phyloP scores from a whole-genome alignment of 2,329 filamentous ascomycete genomes.

The Calonectria multiphialidica region DNA sequence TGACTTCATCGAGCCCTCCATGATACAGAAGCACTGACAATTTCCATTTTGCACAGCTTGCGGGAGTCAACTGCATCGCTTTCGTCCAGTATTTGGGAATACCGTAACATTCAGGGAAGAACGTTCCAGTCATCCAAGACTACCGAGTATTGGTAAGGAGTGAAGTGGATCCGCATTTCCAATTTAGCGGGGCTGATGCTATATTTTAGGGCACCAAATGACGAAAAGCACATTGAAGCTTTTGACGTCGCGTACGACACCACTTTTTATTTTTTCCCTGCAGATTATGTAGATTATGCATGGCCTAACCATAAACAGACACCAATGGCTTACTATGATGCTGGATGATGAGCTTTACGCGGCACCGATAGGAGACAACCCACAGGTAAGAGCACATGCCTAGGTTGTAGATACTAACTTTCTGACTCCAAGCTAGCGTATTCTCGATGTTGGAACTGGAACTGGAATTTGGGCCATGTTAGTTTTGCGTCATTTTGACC shows the following conservation, averaged over 20 bases:
- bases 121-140: conserved; percentile 29
- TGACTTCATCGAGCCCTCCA: too few relatives aligned
- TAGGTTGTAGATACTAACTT: rapidly evolving
- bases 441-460: conserved; percentile 18
- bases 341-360: conserved; percentile 27
- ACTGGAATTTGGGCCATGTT: conserved; percentile 18
- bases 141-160: conserved; percentile 28
- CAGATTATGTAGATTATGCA: background rate
- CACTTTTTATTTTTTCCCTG: background rate
- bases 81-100: conserved; percentile 24
- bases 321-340: conserved; percentile 35
- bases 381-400: conserved; percentile 3
- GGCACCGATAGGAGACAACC: conserved; percentile 18
- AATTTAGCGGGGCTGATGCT: background rate
- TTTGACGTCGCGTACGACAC: conserved; percentile 27
- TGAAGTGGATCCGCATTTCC: background rate
- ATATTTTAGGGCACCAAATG: conserved; percentile 25
- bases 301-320: background rate
- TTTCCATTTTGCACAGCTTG: background rate
- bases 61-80: conserved; percentile 26
- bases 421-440: conserved; percentile 9
- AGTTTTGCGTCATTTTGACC: rapidly evolving
- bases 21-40: background rate
- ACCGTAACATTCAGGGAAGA: conserved; percentile 29
- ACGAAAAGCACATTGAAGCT: conserved; percentile 31